These are phyloP conservation scores for Candida albicans DNA, from an alignment of 1,139 yeast genomes.

Conservation along the genomic window DNA sequence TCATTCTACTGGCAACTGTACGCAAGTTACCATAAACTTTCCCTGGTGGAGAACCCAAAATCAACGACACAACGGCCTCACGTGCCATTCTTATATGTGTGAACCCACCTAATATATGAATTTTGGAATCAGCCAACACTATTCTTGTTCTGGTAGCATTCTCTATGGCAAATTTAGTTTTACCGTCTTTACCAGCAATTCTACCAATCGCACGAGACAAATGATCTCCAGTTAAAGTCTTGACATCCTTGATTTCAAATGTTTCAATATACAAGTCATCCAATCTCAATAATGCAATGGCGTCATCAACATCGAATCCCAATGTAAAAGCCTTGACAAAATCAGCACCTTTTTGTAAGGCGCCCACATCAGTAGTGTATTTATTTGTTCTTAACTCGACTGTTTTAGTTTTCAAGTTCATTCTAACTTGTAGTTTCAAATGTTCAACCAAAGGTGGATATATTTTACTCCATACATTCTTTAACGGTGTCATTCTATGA, in stretches of 20 bases:
- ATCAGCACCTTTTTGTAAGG: slow-evolving; percentile 96
- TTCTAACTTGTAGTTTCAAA: slow-evolving; percentile 89
- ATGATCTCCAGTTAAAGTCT: slow-evolving; percentile 93
- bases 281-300: slow-evolving; percentile 87
- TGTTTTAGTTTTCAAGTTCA: slow-evolving; percentile 83
- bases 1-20: slow-evolving; percentile 94
- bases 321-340: slow-evolving; percentile 91
- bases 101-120: slow-evolving; percentile 95
- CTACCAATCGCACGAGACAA: slow-evolving; percentile 98
- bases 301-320: slow-evolving; percentile 96
- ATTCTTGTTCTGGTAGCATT: slow-evolving; percentile 98
- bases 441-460: slow-evolving; percentile 96
- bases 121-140: slow-evolving; percentile 93
- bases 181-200: slow-evolving; percentile 99
- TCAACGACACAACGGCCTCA: slow-evolving; percentile 90
- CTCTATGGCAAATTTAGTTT: slow-evolving; percentile 96
- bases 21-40: slow-evolving; percentile 96
- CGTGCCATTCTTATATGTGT: slow-evolving; percentile 97
- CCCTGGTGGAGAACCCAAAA: slow-evolving; percentile 98
- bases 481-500: slow-evolving; percentile 91
- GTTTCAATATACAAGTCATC: slow-evolving; percentile 97
- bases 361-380: slow-evolving; percentile 85
- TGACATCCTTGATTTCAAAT: slow-evolving; percentile 94
- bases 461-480: slow-evolving; percentile 86
- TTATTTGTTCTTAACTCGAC: slow-evolving; percentile 84